Percentiles rank a stretch among this genome's conserved stretches.
Evolutionary conservation across 2,329 filamentous ascomycete genomes (phyloP).

Genomic region (Thielaviopsis euricoi): DNA sequence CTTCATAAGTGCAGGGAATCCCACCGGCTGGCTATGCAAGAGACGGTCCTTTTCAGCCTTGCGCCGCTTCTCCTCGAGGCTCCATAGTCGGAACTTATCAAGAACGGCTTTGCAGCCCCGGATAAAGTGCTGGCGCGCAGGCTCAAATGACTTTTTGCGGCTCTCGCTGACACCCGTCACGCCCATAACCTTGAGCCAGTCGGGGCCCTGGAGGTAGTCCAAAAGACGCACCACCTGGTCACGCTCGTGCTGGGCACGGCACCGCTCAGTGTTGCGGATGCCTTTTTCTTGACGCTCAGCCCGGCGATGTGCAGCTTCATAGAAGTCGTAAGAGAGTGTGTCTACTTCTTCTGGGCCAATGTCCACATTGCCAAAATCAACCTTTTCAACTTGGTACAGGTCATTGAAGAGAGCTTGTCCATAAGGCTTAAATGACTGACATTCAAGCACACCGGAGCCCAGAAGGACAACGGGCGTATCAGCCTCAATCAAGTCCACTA

Average conservation of each 20-base stretch:
- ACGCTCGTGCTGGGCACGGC: conserved; percentile 48
- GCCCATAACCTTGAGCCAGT: conserved; percentile 87
- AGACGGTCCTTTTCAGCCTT: conserved; percentile 57
- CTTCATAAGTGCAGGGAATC: conserved; percentile 5
- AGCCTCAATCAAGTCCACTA: conserved; percentile 50
- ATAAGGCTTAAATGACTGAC: conserved; percentile 14
- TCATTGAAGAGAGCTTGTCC: conserved; percentile 39
- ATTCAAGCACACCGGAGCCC: background rate
- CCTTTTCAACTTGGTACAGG: conserved; percentile 36
- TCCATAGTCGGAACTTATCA: conserved; percentile 79
- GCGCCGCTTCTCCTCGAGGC: conserved; percentile 70
- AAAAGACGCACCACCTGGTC: conserved; percentile 50
- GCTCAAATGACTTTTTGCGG: conserved; percentile 73
- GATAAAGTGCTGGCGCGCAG: conserved; percentile 72
- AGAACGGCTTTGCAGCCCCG: conserved; percentile 65
- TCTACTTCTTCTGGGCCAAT: conserved; percentile 30
- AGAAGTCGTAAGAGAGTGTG: conserved; percentile 38
- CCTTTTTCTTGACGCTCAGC: conserved; percentile 44
- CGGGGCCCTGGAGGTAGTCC: conserved; percentile 72
- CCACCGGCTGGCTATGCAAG: conserved; percentile 18
- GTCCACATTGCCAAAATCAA: conserved; percentile 39
- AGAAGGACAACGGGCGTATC: conserved; percentile 56
- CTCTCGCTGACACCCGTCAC: conserved; percentile 72
- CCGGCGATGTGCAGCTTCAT: conserved; percentile 37
- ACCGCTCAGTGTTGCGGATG: conserved; percentile 47